phyloP scores from a whole-genome alignment of 2,329 filamentous ascomycete species.

The Microcera coccophila region DNA sequence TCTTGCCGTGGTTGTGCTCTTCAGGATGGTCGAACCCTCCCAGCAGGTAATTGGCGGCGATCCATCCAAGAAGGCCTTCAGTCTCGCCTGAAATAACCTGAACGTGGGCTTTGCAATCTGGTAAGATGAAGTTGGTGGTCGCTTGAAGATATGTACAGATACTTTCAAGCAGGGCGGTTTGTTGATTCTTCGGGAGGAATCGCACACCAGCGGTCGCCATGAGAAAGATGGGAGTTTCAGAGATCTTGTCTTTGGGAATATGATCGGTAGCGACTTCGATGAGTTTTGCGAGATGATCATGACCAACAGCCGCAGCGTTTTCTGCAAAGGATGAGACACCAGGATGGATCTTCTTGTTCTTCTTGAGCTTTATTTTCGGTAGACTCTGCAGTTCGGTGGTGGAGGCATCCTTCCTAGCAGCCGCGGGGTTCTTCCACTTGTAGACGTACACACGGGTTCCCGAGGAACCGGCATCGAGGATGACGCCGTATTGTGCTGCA shows the following conservation, averaged over 20 bases:
- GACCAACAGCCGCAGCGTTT: constrained; percentile 70
- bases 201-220: constrained; percentile 96
- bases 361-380: constrained; percentile 77
- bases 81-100: constrained; percentile 95
- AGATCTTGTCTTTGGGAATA: constrained; percentile 70
- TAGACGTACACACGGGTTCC: constrained; percentile 94
- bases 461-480: constrained; percentile 96
- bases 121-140: constrained; percentile 76
- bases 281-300: constrained; percentile 74
- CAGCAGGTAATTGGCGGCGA: constrained; percentile 91
- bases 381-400: constrained; percentile 54
- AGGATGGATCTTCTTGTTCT: constrained; percentile 89
- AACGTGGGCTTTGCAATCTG: constrained; percentile 85
- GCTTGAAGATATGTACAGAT: constrained; percentile 78
- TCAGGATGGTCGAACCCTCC: constrained; percentile 80
- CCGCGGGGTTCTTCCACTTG: constrained; percentile 77
- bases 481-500: constrained; percentile 76
- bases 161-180: constrained; percentile 66
- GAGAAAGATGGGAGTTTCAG: constrained; percentile 86
- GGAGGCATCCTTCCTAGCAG: constrained; percentile 47
- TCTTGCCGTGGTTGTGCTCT: constrained; percentile 75
- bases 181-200: constrained; percentile 70
- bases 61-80: constrained; percentile 94
- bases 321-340: constrained; percentile 88
- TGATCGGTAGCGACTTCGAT: constrained; percentile 76